Evolutionary conservation across 2,329 filamentous ascomycete species (phyloP).

Genomic region (Colletotrichum godetiae): DNA sequence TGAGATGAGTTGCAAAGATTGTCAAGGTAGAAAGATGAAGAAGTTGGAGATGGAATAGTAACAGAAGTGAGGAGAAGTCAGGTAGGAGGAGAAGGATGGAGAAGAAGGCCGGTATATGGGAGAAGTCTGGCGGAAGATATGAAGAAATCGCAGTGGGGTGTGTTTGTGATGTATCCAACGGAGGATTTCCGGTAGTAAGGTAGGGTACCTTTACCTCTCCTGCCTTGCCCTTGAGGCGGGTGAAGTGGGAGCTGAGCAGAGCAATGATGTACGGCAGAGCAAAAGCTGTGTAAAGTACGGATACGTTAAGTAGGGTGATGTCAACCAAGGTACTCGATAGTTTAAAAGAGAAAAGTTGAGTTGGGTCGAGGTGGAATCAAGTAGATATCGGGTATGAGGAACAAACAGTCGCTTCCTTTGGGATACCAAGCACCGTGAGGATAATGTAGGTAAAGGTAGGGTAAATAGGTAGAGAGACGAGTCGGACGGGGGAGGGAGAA

Average conservation of each 20-base stretch:
- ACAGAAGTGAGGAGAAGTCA: not conserved
- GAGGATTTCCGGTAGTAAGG: not conserved
- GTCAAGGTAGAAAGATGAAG: not conserved
- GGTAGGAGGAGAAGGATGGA: not conserved
- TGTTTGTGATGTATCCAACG: not conserved
- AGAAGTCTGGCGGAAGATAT: not conserved
- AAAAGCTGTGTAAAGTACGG: not conserved
- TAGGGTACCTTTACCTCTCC: not conserved
- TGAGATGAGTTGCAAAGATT: not conserved
- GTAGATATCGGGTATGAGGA: not conserved
- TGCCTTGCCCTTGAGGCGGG: not conserved
- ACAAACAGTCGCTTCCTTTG: not conserved
- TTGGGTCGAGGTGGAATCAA: slow-evolving; percentile 5
- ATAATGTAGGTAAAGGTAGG: not conserved
- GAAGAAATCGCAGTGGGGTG: not conserved
- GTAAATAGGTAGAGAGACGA: not conserved
- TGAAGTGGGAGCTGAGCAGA: not conserved
- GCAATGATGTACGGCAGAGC: not conserved
- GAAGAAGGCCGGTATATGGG: not conserved
- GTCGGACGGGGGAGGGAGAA: slow-evolving; percentile 5
- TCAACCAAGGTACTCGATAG: not conserved
- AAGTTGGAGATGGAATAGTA: not conserved
- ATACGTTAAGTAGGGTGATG: not conserved
- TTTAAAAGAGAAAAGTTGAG: not conserved
- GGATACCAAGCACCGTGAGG: not conserved